Evolutionary conservation across 345 rosid species (phyloP).

Genomic region (Carallia pectinifolia): DNA sequence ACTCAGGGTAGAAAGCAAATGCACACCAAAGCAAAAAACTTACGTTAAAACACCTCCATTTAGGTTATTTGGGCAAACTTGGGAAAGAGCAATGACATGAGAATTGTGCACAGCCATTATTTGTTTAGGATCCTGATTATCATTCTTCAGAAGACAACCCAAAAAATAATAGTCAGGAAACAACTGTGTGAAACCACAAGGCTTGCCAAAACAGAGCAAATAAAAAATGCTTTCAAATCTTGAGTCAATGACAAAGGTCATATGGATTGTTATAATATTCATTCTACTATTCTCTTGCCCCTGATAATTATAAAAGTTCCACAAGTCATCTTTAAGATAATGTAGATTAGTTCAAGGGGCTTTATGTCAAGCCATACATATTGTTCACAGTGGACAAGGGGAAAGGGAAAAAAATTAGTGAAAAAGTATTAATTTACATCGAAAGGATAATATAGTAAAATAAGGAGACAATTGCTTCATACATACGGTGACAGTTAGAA

Average conservation of each 20-base stretch:
- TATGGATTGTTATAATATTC: no score
- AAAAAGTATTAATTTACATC: no score
- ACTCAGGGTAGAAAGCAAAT: slow-evolving; percentile 4
- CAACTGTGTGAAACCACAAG: slow-evolving; percentile 11
- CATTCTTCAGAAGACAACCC: slow-evolving; percentile 54
- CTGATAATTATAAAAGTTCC: no score
- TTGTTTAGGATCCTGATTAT: slow-evolving; percentile 73
- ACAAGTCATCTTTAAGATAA: no score
- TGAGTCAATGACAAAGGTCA: neutral
- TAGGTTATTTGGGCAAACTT: slow-evolving; percentile 75
- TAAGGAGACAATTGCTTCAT: no score
- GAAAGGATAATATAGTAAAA: no score
- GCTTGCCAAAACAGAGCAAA: slow-evolving; percentile 15
- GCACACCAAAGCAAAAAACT: slow-evolving; percentile 34
- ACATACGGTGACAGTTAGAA: neutral
- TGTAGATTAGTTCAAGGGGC: no score
- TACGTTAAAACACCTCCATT: slow-evolving; percentile 76
- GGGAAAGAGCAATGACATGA: slow-evolving; percentile 73
- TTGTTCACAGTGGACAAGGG: no score
- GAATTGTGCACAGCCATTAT: slow-evolving; percentile 70
- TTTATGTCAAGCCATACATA: no score
- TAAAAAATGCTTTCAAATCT: slow-evolving; percentile 8
- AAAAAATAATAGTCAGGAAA: slow-evolving; percentile 28
- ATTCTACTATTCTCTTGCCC: no score
- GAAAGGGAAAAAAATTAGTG: no score